Evolutionary conservation across 805 yeast species (phyloP).

Genomic region (Candida berthetii): DNA sequence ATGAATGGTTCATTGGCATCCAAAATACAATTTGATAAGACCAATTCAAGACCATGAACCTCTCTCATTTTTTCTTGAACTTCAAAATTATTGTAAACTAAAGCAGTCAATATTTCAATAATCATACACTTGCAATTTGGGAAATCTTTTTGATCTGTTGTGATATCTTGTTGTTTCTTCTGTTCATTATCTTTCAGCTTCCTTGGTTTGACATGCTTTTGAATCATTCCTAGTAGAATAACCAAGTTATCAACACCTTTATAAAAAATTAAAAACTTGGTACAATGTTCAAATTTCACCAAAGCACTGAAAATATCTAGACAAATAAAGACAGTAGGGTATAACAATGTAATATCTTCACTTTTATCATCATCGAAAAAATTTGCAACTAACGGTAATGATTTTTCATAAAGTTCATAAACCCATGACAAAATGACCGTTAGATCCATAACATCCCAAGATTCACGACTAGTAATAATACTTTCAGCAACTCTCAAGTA

Average conservation of each 20-base stretch:
- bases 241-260: slow-evolving; percentile 28
- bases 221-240: slow-evolving; percentile 23
- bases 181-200: slow-evolving; percentile 16
- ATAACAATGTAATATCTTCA: slow-evolving; percentile 17
- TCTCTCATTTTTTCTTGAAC: slow-evolving; percentile 67
- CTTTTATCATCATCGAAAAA: slow-evolving; percentile 16
- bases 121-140: slow-evolving; percentile 64
- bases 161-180: slow-evolving; percentile 1
- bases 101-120: slow-evolving; percentile 57
- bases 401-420: slow-evolving; percentile 22
- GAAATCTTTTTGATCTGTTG: slow-evolving; percentile 31
- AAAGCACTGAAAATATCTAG: slow-evolving; percentile 28
- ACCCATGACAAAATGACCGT: slow-evolving; percentile 34
- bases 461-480: slow-evolving; percentile 27
- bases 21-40: slow-evolving; percentile 76
- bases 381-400: slow-evolving; percentile 12
- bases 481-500: slow-evolving; percentile 23
- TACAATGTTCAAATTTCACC: slow-evolving; percentile 26
- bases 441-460: slow-evolving; percentile 30
- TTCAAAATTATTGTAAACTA: slow-evolving; percentile 42
- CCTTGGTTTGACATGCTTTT: slow-evolving; percentile 26
- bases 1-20: slow-evolving; percentile 87
- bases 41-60: slow-evolving; percentile 60
- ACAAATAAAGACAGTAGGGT: slow-evolving; percentile 20
- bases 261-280: slow-evolving; percentile 28